Evolutionary conservation across 441 rosid genomes (phyloP), one percentile per base, ranked within the genome.

Genomic region (Corymbia citriodora): DNA sequence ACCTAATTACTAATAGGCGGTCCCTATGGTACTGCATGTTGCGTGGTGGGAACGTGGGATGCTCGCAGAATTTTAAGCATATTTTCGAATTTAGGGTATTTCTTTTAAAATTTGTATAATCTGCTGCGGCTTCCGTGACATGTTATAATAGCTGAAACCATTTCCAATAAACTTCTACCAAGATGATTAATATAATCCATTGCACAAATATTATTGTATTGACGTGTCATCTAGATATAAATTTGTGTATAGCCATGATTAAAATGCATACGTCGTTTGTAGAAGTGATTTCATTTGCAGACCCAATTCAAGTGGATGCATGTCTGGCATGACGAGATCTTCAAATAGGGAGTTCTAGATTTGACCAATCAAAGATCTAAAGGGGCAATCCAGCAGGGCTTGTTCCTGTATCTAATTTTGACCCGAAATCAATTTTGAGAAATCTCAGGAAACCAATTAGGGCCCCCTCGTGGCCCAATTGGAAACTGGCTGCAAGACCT

Each of bases 221-320:
- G 61, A 0, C 1, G 0, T 55, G 61, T 21, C 12, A 21, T 55
- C 61, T 21, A 21, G 61, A 55, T 57, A 21, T 57, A 57, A 57
- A 57, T 9, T 21, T 21, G 12, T 57, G 61, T 21, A 18, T 2
- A 4, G 16, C 7, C 3, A 17, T 0, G 79, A 31, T 10, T 4
- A 68, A 68, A 68, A 16, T 1, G 12, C 79, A 31, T 9, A 9
- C 23, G 0, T 31, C 10, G 6, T 36, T 17, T 19, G 0, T 19
- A 4, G 82, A 5, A 72, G 49, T 10, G 16, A 72, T 72, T 19
- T 7, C 82, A 72, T 36, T 10, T 27, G 6, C 6, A 13, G 27
- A 72, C 27, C 14, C 15, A 3, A 2, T 40, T 2, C 29, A 10
- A 72, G 82, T 5, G 14, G 48, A 36, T 72, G 29, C 82, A 19